Evolutionary conservation across 345 rosid genomes (phyloP).

Genomic region (Anastatica hierochuntica): DNA sequence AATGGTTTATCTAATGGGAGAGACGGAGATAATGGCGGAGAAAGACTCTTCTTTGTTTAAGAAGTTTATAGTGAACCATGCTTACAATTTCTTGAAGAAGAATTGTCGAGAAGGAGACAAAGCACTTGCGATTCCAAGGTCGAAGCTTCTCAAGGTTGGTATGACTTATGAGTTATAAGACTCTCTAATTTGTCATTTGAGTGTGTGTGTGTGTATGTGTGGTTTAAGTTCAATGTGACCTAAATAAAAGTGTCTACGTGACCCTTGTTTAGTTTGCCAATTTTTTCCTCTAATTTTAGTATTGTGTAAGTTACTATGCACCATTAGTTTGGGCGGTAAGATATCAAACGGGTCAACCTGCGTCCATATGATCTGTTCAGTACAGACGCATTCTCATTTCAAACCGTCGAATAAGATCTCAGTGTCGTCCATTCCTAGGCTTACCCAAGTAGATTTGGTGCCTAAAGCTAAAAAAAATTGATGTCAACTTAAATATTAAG

Average conservation of each 20-base stretch:
- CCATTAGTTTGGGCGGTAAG: no score
- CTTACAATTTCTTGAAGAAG: slow-evolving; percentile 47
- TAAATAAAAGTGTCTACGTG: background rate
- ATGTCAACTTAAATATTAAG: no score
- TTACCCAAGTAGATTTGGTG: no score
- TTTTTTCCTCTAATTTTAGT: no score
- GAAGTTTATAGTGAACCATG: slow-evolving; percentile 50
- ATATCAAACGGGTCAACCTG: no score
- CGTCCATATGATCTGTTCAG: no score
- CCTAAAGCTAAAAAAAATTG: no score
- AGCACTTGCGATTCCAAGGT: slow-evolving; percentile 46
- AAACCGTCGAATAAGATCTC: no score
- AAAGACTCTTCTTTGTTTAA: slow-evolving; percentile 41
- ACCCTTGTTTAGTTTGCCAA: no score
- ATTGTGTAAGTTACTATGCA: no score
- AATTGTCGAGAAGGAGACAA: slow-evolving; percentile 54
- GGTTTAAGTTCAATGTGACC: background rate
- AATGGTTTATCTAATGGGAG: slow-evolving; percentile 56
- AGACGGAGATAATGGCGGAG: slow-evolving; percentile 47
- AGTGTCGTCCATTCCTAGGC: no score
- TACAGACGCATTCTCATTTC: no score
- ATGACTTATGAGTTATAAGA: slow-evolving; percentile 72
- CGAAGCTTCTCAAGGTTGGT: slow-evolving; percentile 59
- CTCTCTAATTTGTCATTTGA: background rate
- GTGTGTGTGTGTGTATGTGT: background rate